Percentiles rank a stretch among this genome's conserved stretches.
phyloP scores from a whole-genome alignment of 2,329 filamentous ascomycete species.

The Tolypocladium nubicola region DNA sequence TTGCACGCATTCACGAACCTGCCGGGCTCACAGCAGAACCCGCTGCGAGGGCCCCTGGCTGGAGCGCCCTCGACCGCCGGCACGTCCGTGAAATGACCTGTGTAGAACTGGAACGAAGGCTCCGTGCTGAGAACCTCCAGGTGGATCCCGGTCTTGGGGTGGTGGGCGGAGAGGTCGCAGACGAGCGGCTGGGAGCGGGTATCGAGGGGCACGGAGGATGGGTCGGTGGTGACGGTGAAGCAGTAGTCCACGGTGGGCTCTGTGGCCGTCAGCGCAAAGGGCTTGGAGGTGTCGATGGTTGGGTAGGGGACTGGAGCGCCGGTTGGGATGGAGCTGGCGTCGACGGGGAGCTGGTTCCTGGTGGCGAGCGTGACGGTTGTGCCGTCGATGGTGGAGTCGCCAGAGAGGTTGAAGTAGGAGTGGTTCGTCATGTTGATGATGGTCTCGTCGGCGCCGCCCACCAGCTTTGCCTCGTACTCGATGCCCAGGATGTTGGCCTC shows the following conservation, averaged over 20 bases:
- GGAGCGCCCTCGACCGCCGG: constrained; percentile 52
- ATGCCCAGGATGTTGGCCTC: constrained; percentile 66
- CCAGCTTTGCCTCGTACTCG: constrained; percentile 81
- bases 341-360: constrained; percentile 60
- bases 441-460: constrained; percentile 76
- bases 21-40: constrained; percentile 87
- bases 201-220: constrained; percentile 51
- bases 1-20: constrained; percentile 86
- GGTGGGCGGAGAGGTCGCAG: constrained; percentile 60
- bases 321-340: constrained; percentile 63
- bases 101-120: constrained; percentile 96
- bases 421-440: constrained; percentile 92
- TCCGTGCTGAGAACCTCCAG: constrained; percentile 86
- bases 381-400: constrained; percentile 40
- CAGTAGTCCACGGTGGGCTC: constrained; percentile 81
- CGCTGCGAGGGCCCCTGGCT: constrained; percentile 56
- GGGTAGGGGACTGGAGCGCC: constrained; percentile 53
- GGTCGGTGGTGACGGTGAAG: constrained; percentile 64
- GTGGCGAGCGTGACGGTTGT: constrained; percentile 57
- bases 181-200: constrained; percentile 53
- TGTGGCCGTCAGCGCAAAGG: constrained; percentile 61
- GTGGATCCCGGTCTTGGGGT: constrained; percentile 65
- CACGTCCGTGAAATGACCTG: constrained; percentile 74
- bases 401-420: constrained; percentile 63
- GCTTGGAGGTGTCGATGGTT: constrained; percentile 51